These are phyloP conservation scores for Pseudogymnoascus sp. DNA, from an alignment of 2,329 filamentous ascomycete genomes.

Conservation along the genomic window DNA sequence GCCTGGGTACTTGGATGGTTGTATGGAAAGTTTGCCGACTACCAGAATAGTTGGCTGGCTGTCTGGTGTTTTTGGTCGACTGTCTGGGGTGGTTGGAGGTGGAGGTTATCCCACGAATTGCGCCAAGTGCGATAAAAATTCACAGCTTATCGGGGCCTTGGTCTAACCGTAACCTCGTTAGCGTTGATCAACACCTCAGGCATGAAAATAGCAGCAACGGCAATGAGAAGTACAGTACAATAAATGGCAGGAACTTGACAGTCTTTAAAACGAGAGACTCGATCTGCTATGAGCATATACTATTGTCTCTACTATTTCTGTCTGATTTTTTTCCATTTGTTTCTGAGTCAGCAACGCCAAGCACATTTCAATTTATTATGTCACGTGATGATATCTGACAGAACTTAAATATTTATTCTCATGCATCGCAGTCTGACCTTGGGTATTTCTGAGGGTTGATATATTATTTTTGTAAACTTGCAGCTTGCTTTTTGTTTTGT, in stretches of 20 bases:
- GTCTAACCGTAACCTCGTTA: neutral
- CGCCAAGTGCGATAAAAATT: conserved; percentile 9
- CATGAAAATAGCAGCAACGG: neutral
- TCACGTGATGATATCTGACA: neutral
- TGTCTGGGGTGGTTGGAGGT: conserved; percentile 5
- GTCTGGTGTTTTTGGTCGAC: neutral
- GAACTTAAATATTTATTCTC: neutral
- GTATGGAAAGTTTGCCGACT: neutral
- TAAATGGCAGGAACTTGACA: neutral
- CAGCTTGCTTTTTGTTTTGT: neutral
- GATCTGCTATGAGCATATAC: neutral
- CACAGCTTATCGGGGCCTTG: neutral
- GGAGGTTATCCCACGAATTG: conserved; percentile 8
- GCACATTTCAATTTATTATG: neutral
- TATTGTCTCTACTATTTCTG: too few relatives aligned
- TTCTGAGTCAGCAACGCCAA: neutral
- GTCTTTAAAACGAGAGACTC: neutral
- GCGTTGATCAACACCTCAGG: neutral
- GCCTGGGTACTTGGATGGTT: neutral
- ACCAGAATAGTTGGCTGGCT: neutral
- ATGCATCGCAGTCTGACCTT: neutral
- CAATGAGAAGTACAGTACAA: conserved; percentile 50
- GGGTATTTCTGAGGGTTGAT: neutral
- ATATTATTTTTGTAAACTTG: neutral
- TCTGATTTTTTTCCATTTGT: neutral